Conservation (phyloP, 257 asterid species). For the Solanum tacnaense region DNA sequence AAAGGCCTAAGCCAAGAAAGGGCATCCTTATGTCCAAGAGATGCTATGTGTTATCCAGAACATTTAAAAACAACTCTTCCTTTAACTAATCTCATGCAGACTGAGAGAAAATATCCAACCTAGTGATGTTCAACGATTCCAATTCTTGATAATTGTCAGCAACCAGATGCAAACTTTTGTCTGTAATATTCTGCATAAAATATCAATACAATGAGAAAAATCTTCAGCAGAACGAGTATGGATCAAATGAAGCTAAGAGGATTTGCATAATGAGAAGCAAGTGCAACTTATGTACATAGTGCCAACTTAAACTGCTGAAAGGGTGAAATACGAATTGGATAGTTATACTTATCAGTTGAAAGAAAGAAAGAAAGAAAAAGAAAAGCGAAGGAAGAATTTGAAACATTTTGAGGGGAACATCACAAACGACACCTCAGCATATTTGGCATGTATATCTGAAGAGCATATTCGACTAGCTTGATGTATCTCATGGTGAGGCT, state of each 20-base stretch:
- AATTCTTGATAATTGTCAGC: conserved; percentile 54
- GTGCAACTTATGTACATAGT: not conserved
- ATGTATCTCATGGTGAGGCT: not conserved
- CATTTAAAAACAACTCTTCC: not conserved
- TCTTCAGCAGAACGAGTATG: not conserved
- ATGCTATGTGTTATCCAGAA: not conserved
- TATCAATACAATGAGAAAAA: conserved; percentile 10
- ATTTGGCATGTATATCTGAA: not conserved
- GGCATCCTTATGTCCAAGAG: not conserved
- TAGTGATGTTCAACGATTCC: conserved; percentile 68
- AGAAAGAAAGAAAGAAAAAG: not conserved
- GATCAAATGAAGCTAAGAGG: not conserved
- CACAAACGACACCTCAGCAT: not conserved
- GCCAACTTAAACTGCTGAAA: not conserved
- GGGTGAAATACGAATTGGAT: not conserved
- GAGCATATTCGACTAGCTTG: not conserved
- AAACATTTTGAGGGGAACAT: not conserved
- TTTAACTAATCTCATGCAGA: not conserved
- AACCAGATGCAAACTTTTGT: conserved; percentile 52
- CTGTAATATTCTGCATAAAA: conserved; percentile 62
- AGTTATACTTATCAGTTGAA: not conserved
- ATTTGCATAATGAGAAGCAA: not conserved
- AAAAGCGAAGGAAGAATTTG: not conserved
- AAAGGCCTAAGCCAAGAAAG: not conserved
- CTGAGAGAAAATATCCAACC: conserved; percentile 24